phyloP scores from a whole-genome alignment of 495 filamentous ascomycete genomes.

The Penicillium lividum region DNA sequence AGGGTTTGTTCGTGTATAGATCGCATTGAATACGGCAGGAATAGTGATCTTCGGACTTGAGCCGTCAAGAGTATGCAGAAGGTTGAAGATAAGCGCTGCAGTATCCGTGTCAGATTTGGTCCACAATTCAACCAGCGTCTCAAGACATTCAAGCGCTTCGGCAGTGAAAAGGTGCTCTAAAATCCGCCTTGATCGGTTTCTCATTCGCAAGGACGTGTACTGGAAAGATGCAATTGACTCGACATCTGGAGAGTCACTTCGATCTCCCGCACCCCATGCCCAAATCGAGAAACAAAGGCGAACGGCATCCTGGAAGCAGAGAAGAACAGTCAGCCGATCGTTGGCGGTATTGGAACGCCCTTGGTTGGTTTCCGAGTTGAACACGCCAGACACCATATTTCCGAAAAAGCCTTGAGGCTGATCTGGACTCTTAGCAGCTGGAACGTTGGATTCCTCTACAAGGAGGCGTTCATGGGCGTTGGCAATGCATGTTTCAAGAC shows the following conservation, averaged over 20 bases:
- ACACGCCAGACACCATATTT: constrained; percentile 94
- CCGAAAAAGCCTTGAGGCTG: constrained; percentile 91
- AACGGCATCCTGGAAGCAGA: constrained; percentile 97
- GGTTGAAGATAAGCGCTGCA: constrained; percentile 64
- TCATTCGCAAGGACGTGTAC: constrained; percentile 85
- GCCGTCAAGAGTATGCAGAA: constrained; percentile 89
- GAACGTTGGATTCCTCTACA: constrained; percentile 68
- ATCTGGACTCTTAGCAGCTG: constrained; percentile 73
- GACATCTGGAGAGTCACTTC: constrained; percentile 59
- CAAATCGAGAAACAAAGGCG: constrained; percentile 90
- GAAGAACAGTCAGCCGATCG: constrained; percentile 84
- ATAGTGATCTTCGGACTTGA: constrained; percentile 90
- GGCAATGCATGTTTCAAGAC: constrained; percentile 86
- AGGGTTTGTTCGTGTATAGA: constrained; percentile 91
- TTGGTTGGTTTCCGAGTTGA: constrained; percentile 75
- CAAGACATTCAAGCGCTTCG: constrained; percentile 91
- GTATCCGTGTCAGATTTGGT: constrained; percentile 43
- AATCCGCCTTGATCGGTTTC: constrained; percentile 81
- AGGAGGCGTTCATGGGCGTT: constrained; percentile 82
- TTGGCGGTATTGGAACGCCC: constrained; percentile 80
- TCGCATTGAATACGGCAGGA: constrained; percentile 94
- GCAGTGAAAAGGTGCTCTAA: constrained; percentile 92
- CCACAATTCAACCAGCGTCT: constrained; percentile 88
- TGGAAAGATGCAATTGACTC: constrained; percentile 79
- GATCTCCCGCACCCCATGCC: constrained; percentile 80